Percentiles rank a stretch among this genome's conserved stretches.
phyloP scores from a whole-genome alignment of 495 filamentous ascomycete genomes.

The Darksidea phi region DNA sequence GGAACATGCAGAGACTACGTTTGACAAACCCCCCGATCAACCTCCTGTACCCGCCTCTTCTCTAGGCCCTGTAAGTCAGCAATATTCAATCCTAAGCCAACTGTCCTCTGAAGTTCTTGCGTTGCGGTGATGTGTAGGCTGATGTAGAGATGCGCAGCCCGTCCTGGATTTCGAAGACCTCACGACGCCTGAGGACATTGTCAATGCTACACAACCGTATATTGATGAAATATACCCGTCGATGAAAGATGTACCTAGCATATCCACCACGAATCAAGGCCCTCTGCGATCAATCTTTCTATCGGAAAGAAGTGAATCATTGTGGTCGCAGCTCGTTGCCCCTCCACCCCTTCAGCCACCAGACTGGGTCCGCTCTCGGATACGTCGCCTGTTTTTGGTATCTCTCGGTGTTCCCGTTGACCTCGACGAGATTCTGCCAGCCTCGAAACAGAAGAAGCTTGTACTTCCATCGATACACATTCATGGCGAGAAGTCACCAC shows the following conservation, averaged over 20 bases:
- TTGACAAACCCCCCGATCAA: conserved; percentile 41
- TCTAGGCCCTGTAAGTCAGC: conserved; percentile 37
- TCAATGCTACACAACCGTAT: conserved; percentile 47
- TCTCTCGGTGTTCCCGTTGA: conserved; percentile 95
- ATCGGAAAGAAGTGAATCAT: conserved; percentile 70
- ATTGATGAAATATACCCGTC: conserved; percentile 58
- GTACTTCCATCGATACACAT: conserved; percentile 81
- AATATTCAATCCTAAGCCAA: conserved; percentile 31
- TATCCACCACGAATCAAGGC: conserved; percentile 48
- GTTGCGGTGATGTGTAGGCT: conserved; percentile 31
- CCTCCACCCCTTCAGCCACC: conserved; percentile 93
- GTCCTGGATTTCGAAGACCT: conserved; percentile 68
- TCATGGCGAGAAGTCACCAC: conserved; percentile 44
- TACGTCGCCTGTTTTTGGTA: conserved; percentile 92
- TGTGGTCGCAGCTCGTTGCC: conserved; percentile 95
- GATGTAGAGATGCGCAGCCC: conserved; percentile 49
- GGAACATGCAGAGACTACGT: conserved; percentile 48
- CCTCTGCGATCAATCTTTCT: conserved; percentile 56
- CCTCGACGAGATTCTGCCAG: conserved; percentile 92
- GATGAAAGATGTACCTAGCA: conserved; percentile 46
- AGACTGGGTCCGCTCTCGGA: conserved; percentile 96
- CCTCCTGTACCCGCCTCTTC: conserved; percentile 39
- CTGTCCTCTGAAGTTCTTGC: conserved; percentile 9
- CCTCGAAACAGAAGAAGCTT: conserved; percentile 96
- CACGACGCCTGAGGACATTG: conserved; percentile 22